These are phyloP conservation scores for Syzygium syzygioides DNA, from an alignment of 441 rosid genomes.

Conservation along the genomic window DNA sequence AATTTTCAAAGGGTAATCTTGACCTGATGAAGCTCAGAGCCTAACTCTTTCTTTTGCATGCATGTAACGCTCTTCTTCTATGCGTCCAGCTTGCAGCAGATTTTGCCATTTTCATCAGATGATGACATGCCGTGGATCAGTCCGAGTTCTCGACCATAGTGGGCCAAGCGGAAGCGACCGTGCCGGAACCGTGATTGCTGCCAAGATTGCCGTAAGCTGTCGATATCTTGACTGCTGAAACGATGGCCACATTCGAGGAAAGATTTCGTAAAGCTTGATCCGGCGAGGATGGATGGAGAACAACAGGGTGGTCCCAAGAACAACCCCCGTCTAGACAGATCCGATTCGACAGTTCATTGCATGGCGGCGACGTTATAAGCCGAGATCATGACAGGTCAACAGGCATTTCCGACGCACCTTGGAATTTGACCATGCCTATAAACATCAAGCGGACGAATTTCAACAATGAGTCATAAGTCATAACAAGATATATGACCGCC, in stretches of 20 bases:
- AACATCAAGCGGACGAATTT: neutral
- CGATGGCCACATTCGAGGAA: neutral
- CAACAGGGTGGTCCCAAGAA: neutral
- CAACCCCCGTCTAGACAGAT: neutral
- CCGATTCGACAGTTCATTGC: neutral
- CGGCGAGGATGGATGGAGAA: neutral
- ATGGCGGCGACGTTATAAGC: neutral
- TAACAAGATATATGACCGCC: neutral
- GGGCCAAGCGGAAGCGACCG: neutral
- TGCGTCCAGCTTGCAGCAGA: neutral
- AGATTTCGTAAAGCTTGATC: neutral
- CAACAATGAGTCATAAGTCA: neutral
- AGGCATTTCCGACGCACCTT: neutral
- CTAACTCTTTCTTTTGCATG: no score
- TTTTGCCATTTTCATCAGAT: neutral
- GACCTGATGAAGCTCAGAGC: no score
- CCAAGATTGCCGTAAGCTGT: neutral
- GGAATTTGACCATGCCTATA: neutral
- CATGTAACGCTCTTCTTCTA: neutral
- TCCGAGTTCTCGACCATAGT: neutral
- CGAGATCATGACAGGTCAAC: neutral
- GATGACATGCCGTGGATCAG: neutral
- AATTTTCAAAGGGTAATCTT: no score
- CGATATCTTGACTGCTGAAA: neutral
- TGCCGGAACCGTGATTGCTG: neutral